Evolutionary conservation across 2,329 filamentous ascomycete species (phyloP), one percentile per base, ranked within the genome.

Genomic region (Calonectria ilicicola): DNA sequence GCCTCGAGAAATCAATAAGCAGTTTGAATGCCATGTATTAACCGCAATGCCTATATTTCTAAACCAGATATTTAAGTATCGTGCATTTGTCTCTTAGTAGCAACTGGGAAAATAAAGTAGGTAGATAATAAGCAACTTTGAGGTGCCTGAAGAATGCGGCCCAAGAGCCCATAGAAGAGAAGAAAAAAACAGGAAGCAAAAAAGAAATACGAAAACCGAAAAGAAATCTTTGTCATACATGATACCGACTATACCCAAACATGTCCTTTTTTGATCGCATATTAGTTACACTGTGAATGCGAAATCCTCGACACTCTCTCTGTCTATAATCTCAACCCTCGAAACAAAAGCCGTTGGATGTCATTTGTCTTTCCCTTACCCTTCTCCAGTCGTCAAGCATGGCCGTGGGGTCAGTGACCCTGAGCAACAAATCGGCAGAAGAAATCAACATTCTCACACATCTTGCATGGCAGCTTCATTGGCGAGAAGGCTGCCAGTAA

Each of bases 281-380:
- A 83, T 83, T 83, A 83, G 77, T 80, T 83, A 83, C 82, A 84
- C 76, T 78, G 72, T 80, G 78, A 77, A 81, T 82, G 79, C 77
- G 75, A 76, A 76, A 76, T 60, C 72, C 75, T 76, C 68, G 73
- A 65, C 60, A 64, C 63, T 82, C 76, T 82, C 76, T 84, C 78
- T 82, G 79, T 84, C 82, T 84, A 82, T 84, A 77, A 72, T 82
- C 77, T 82, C 81, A 80, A 75, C 75, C 80, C 74, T 76, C 80
- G 73, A 80, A 80, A 75, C 76, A 79, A 80, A 80, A 79, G 75
- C 77, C 78, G 76, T 76, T 74, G 68, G 67, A 70, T 75, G 72
- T 77, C 73, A 73, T 80, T 78, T 79, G 70, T 77, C 77, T 79
- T 78, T 72, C 69, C 69, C 71, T 68, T 47, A 73, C 76, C 72